These are phyloP conservation scores for Penicillium sp. DNA, from an alignment of 2,329 filamentous ascomycete species.

Conservation along the genomic window DNA sequence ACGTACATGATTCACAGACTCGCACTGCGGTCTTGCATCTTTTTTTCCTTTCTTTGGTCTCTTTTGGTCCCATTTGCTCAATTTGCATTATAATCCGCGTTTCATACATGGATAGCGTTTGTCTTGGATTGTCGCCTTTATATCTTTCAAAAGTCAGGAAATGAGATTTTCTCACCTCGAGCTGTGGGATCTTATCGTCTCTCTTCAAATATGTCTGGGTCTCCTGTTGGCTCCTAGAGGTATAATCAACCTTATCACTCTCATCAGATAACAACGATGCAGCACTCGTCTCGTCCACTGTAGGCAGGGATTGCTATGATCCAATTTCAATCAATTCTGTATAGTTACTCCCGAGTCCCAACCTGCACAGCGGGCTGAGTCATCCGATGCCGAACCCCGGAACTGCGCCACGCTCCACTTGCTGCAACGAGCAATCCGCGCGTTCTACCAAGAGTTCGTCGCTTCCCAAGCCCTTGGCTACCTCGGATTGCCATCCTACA, in stretches of 20 bases:
- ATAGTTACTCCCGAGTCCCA: background rate
- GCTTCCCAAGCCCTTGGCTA: slow-evolving; percentile 1
- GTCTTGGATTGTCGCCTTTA: background rate
- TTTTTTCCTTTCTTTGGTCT: slow-evolving; percentile 2
- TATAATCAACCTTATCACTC: no score
- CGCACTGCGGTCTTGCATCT: slow-evolving; percentile 32
- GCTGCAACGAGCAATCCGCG: slow-evolving; percentile 13
- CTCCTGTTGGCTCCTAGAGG: no score
- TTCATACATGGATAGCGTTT: slow-evolving; percentile 22
- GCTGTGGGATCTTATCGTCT: background rate
- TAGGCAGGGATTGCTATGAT: background rate
- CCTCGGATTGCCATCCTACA: background rate
- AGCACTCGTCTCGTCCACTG: no score
- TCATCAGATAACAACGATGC: no score
- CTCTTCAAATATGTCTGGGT: background rate
- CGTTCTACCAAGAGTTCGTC: slow-evolving; percentile 9
- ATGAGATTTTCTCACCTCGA: slow-evolving; percentile 6
- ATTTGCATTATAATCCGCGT: slow-evolving; percentile 24
- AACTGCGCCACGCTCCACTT: slow-evolving; percentile 20
- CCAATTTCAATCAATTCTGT: background rate
- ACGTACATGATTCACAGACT: slow-evolving; percentile 23
- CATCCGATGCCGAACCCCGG: slow-evolving; percentile 4
- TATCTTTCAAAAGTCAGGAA: slow-evolving; percentile 17
- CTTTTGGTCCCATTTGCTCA: slow-evolving; percentile 13
- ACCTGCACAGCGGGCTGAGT: slow-evolving; percentile 5